Conservation (phyloP, 768 basidiomycete species). For the Russula sp. region DNA sequence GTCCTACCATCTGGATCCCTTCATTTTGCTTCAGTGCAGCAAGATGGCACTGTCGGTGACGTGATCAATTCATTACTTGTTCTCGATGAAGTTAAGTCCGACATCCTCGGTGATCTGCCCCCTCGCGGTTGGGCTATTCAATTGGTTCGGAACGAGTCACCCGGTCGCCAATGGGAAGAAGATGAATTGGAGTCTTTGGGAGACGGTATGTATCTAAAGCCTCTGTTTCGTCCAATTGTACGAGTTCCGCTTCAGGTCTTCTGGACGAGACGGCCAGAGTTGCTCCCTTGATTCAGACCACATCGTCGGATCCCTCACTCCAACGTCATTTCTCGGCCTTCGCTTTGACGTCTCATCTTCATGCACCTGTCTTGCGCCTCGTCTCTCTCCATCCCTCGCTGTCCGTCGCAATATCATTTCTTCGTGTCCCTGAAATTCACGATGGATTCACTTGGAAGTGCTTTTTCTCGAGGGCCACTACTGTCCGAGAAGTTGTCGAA, state of each 20-base stretch:
- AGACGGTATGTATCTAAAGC: slow-evolving; percentile 43
- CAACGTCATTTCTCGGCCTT: slow-evolving; percentile 64
- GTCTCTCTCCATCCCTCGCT: slow-evolving; percentile 63
- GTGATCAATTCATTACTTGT: slow-evolving; percentile 48
- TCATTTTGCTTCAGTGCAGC: slow-evolving; percentile 53
- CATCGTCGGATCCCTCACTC: slow-evolving; percentile 32
- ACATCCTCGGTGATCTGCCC: slow-evolving; percentile 51
- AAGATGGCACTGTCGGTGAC: slow-evolving; percentile 52
- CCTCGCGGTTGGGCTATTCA: slow-evolving; percentile 68
- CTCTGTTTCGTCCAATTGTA: not conserved
- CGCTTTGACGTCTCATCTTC: slow-evolving; percentile 60
- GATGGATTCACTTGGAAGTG: slow-evolving; percentile 63
- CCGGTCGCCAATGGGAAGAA: slow-evolving; percentile 65
- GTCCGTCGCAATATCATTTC: slow-evolving; percentile 47
- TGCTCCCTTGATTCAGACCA: slow-evolving; percentile 46
- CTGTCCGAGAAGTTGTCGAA: slow-evolving; percentile 50
- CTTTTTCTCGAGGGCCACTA: slow-evolving; percentile 55
- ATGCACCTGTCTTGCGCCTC: slow-evolving; percentile 59
- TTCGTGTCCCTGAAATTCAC: slow-evolving; percentile 69
- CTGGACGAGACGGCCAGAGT: slow-evolving; percentile 41
- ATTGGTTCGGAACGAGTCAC: slow-evolving; percentile 49
- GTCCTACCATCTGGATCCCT: slow-evolving; percentile 52
- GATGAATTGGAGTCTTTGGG: slow-evolving; percentile 58
- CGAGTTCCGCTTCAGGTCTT: slow-evolving; percentile 39
- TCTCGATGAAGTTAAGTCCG: slow-evolving; percentile 44